Evolutionary conservation across 441 rosid species (phyloP).

Genomic region (Cnidoscolus chayamansa): DNA sequence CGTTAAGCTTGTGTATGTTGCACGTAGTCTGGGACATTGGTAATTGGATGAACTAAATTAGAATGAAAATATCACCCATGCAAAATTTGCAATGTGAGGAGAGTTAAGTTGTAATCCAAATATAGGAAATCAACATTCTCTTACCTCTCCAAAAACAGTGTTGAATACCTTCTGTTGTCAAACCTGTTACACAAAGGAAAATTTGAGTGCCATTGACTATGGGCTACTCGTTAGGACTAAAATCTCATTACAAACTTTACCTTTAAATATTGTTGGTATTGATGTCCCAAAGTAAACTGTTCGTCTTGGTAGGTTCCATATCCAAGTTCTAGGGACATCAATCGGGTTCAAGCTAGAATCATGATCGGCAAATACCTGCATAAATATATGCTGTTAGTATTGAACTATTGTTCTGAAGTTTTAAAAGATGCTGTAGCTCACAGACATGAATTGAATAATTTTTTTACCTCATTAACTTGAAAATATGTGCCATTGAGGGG

Average conservation of each 20-base stretch:
- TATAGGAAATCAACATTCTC: constrained; percentile 4
- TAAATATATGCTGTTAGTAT: not conserved
- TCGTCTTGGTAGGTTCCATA: constrained; percentile 85
- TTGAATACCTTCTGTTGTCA: constrained; percentile 74
- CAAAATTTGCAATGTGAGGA: not conserved
- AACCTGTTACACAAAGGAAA: constrained; percentile 45
- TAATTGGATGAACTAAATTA: not conserved
- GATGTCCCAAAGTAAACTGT: constrained; percentile 93
- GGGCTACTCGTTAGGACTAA: not conserved
- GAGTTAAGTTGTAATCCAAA: not conserved
- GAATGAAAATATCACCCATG: not conserved
- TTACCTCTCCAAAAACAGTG: constrained; percentile 94
- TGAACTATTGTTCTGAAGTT: not conserved
- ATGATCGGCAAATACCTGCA: constrained; percentile 93
- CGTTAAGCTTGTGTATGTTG: too few relatives aligned
- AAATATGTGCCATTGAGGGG: constrained; percentile 95
- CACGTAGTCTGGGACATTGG: too few relatives aligned
- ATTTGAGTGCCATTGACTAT: not conserved
- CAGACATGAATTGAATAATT: not conserved
- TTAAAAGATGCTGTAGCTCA: not conserved
- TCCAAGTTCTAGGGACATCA: constrained; percentile 71
- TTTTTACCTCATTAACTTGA: constrained; percentile 83
- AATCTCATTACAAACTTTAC: constrained; percentile 30
- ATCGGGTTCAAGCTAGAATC: constrained; percentile 78
- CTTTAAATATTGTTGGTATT: constrained; percentile 80